Evolutionary conservation across 768 basidiomycete genomes (phyloP).

Genomic region (Pisolithus sp.): DNA sequence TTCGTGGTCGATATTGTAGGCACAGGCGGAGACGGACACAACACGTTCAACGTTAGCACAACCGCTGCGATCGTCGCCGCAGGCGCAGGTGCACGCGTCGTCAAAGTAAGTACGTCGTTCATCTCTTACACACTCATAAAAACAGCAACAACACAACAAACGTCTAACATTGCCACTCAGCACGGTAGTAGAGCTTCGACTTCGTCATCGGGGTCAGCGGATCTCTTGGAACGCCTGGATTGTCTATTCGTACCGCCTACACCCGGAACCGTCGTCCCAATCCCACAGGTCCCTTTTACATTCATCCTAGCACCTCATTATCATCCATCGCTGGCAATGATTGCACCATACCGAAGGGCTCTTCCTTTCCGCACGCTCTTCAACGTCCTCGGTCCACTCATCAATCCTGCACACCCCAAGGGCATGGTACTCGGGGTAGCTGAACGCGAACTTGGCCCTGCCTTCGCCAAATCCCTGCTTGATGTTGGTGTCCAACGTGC

Average conservation of each 20-base stretch:
- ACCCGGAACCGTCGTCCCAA: constrained; percentile 32
- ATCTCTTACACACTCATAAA: background rate
- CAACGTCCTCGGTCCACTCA: constrained; percentile 89
- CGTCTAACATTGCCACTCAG: constrained; percentile 33
- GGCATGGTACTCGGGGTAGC: constrained; percentile 93
- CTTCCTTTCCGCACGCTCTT: constrained; percentile 96
- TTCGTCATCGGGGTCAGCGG: constrained; percentile 90
- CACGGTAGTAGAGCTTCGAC: constrained; percentile 90
- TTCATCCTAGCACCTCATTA: constrained; percentile 95
- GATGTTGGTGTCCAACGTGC: constrained; percentile 77
- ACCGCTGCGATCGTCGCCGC: constrained; percentile 91
- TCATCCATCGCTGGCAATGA: constrained; percentile 75
- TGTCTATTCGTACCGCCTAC: constrained; percentile 68
- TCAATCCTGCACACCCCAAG: constrained; percentile 82
- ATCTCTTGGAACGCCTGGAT: constrained; percentile 79
- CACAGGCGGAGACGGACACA: constrained; percentile 81
- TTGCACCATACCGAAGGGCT: constrained; percentile 78
- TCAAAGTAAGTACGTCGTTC: constrained; percentile 57
- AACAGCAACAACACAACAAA: no score
- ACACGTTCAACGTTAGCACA: constrained; percentile 96
- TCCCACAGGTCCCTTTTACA: constrained; percentile 72
- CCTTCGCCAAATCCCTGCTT: constrained; percentile 70
- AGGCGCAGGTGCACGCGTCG: constrained; percentile 87
- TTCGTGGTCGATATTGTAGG: constrained; percentile 51
- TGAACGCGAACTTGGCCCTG: constrained; percentile 67